These are phyloP conservation scores for Aspergillus chevalieri DNA, from an alignment of 2,329 filamentous ascomycete species.

Conservation along the genomic window DNA sequence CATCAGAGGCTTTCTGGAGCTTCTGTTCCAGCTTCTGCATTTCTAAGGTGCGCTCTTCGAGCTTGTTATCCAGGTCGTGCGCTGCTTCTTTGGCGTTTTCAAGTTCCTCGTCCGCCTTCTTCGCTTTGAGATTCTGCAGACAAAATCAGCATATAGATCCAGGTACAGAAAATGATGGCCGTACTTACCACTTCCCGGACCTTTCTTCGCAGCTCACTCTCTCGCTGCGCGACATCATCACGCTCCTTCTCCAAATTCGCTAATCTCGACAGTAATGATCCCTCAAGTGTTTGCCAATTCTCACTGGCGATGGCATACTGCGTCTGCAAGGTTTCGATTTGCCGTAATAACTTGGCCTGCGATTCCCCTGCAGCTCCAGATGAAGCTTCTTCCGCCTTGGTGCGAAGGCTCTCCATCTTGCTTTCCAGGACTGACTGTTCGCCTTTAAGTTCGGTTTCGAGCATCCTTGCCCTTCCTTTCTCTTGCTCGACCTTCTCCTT, in stretches of 20 bases:
- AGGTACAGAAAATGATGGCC: background rate
- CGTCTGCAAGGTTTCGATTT: conserved; percentile 91
- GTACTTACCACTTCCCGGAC: conserved; percentile 70
- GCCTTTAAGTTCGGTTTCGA: conserved; percentile 72
- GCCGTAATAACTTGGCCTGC: conserved; percentile 81
- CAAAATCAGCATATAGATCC: background rate
- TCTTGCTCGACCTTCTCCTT: conserved; percentile 68
- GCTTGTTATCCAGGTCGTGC: conserved; percentile 44
- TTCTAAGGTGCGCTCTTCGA: conserved; percentile 61
- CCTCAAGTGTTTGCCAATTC: conserved; percentile 96
- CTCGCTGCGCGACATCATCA: conserved; percentile 75
- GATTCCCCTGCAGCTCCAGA: conserved; percentile 75
- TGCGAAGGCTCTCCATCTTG: conserved; percentile 81
- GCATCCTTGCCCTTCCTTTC: conserved; percentile 60
- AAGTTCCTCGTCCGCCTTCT: conserved; percentile 74
- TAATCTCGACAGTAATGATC: conserved; percentile 71
- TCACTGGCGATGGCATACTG: conserved; percentile 92
- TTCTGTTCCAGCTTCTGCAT: conserved; percentile 41
- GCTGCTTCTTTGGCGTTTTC: conserved; percentile 53
- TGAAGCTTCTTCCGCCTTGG: conserved; percentile 80
- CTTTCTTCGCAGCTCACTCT: conserved; percentile 83
- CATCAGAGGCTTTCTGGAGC: conserved; percentile 50
- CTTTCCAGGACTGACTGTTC: conserved; percentile 74
- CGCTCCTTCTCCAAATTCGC: conserved; percentile 79
- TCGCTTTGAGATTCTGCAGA: conserved; percentile 56